These are phyloP conservation scores for Aspergillus taichungensis DNA, from an alignment of 495 filamentous ascomycete genomes.

Conservation along the genomic window DNA sequence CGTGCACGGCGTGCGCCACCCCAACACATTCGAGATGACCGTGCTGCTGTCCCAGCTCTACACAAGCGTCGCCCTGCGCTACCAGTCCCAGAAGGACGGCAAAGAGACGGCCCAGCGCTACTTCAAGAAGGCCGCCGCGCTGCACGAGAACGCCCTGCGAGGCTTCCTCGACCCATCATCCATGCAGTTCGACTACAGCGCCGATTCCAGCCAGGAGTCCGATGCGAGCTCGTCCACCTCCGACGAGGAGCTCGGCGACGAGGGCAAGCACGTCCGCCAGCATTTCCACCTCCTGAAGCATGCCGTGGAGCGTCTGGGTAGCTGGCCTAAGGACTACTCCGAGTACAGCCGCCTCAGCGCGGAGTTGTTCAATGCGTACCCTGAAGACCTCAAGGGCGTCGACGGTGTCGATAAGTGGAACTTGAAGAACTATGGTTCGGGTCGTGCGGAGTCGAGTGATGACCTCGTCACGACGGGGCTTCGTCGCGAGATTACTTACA, in stretches of 20 bases:
- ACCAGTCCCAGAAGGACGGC: conserved; percentile 22
- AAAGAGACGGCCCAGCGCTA: conserved; percentile 30
- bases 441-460: conserved; percentile 18
- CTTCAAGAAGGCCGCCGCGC: conserved; percentile 29
- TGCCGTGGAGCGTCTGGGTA: conserved; percentile 29
- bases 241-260: conserved; percentile 6
- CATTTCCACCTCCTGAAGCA: conserved; percentile 31
- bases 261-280: conserved; percentile 26
- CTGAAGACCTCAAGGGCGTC: conserved; percentile 19
- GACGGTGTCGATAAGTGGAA: conserved; percentile 33
- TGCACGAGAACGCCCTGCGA: conserved; percentile 33
- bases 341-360: conserved; percentile 21
- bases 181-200: conserved; percentile 14
- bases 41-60: conserved; percentile 31
- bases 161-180: conserved; percentile 25
- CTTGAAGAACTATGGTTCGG: conserved; percentile 26
- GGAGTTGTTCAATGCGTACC: conserved; percentile 15
- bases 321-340: conserved; percentile 32
- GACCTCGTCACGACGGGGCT: conserved; percentile 9
- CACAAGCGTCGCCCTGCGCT: conserved; percentile 26
- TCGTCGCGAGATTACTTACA: too few relatives aligned
- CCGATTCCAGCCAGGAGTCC: conserved; percentile 9
- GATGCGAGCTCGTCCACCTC: conserved; percentile 2
- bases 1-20: conserved; percentile 27
- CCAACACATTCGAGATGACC: conserved; percentile 29